A percentile compares a stretch with the other conserved stretches of the same genome.
Conservation (phyloP, 257 asterid genomes). For the Solanum commersonii region DNA sequence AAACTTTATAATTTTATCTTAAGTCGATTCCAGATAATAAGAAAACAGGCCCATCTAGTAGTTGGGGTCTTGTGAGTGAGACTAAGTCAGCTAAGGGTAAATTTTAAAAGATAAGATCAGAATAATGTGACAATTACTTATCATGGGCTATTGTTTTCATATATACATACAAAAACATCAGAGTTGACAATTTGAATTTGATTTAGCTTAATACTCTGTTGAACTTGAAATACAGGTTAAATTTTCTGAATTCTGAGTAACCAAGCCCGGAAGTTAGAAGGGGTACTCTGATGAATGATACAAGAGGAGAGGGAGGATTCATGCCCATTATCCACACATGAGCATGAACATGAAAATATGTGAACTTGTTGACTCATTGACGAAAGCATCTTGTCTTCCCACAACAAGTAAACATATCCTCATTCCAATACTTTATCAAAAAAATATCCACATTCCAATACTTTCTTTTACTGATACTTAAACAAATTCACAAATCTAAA, state of each 20-base stretch:
- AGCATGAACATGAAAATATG: background rate
- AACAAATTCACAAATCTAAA: background rate
- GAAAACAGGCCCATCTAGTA: background rate
- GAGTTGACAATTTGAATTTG: background rate
- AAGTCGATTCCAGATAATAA: background rate
- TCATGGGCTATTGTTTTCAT: background rate
- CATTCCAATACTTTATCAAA: background rate
- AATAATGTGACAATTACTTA: background rate
- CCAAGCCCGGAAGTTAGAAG: background rate
- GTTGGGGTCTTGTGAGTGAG: background rate
- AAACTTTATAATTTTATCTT: background rate
- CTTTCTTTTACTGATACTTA: background rate
- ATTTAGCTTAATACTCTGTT: background rate
- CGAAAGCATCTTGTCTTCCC: background rate
- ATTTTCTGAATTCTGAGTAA: background rate
- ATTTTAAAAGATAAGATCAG: background rate
- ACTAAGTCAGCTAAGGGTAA: background rate
- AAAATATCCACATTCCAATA: background rate
- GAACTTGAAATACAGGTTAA: background rate
- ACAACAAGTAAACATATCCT: background rate
- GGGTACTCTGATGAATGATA: background rate
- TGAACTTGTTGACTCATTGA: background rate
- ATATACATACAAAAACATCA: background rate
- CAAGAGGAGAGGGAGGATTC: background rate
- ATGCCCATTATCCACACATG: background rate